Base-by-base conservation (phyloP, 305 asterid species). In the Fraxinus greggii region DNA sequence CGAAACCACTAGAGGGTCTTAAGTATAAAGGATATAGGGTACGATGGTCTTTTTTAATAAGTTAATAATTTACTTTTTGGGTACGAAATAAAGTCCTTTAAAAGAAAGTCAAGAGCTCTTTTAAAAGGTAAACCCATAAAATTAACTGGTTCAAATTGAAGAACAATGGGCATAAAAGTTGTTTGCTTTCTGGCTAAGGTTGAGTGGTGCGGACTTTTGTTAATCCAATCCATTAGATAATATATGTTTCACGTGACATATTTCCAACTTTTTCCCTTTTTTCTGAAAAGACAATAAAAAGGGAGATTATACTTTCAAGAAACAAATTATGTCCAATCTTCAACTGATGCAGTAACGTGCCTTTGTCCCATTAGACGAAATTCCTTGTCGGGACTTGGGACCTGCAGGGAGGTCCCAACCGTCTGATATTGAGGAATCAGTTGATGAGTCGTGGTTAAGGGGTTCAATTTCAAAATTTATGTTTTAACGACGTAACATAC, bases 131-230 rank as follows among this genome's bases (percentile, higher is more conserved):
- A 54, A 6, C 73, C 33, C 33, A 63, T 9, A 63, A 63, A 63
- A 19, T 48, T 19, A 19, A 56, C 28, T 21, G 67, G 67, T 56
- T 21, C 29, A 19, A 59, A 59, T 59, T 59, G 69, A 21, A 1
- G 69, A 59, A 59, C 29, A 19, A 38, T 40, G 26, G 48, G 72
- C 81, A 75, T 23, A 63, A 81, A 80, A 48, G 36, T 28, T 75
- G 24, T 40, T 59, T 74, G 78, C 7, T 76, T 70, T 59, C 69
- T 59, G 69, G 69, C 29, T 59, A 2, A 59, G 15, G 1, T 21
- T 59, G 69, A 51, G 63, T 59, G 29, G 13, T 8, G 69, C 23
- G 10, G 15, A 24, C 24, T 74, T 19, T 59, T 19, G 8, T 74
- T 35, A 33, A 23, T 74, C 78, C 78, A 74, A 45, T 74, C 26